Evolutionary conservation across 1,139 yeast genomes (phyloP), one percentile per base, ranked within the genome.

Genomic region (Magnusiomyces suaveolens): DNA sequence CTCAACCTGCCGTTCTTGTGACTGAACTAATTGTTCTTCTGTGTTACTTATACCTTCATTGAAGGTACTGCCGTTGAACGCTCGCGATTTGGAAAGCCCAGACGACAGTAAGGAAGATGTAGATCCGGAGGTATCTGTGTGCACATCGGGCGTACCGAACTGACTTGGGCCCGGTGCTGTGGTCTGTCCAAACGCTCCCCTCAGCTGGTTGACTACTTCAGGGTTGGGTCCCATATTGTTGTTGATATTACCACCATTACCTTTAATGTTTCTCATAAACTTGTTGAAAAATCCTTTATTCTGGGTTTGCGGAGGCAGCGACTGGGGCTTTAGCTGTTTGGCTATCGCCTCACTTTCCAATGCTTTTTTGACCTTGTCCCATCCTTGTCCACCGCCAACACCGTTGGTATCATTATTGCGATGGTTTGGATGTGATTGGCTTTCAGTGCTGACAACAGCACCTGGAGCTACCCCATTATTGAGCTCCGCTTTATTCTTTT

Each of bases 341-440:
- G 36, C 36, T 29, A 8, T 12, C 6, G 36, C 12, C 36, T 29
- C 12, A 29, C 36, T 29, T 18, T 29, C 41, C 8, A 46, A 21
- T 3, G 49, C 49, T 18, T 46, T 14, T 12, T 46, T 46, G 10
- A 46, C 49, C 39, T 46, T 46, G 23, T 46, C 49, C 49, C 49
- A 46, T 29, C 49, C 49, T 46, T 46, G 49, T 18, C 38, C 49
- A 18, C 49, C 49, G 3, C 49, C 49, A 46, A 46, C 38, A 2
- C 46, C 33, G 16, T 29, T 24, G 3, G 18, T 23, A 14, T 21
- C 14, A 20, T 8, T 8, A 43, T n/a, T n/a, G n/a, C n/a, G n/a
- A n/a, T n/a, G n/a, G n/a, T n/a, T n/a, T n/a, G n/a, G n/a, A n/a
- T n/a, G n/a, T n/a, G n/a, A n/a, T n/a, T n/a, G n/a, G n/a, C n/a